These are phyloP conservation scores for Auriculariales sp. DNA, from an alignment of 768 basidiomycete species.

Conservation along the genomic window DNA sequence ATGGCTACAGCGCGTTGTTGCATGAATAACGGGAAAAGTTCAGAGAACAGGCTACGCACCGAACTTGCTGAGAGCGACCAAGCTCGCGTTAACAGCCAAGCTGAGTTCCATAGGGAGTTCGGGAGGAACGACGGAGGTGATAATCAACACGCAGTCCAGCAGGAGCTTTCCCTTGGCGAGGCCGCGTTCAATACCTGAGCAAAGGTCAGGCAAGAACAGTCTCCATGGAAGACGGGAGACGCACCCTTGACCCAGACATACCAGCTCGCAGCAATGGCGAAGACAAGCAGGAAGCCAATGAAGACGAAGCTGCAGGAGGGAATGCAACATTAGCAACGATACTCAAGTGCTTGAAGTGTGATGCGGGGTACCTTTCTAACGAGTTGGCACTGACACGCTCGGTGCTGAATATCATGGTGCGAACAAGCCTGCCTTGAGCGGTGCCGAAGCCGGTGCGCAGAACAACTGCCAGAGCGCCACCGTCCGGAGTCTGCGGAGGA, in stretches of 20 bases:
- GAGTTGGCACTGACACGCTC: constrained; percentile 97
- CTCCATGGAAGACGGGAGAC: constrained; percentile 8
- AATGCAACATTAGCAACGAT: too few relatives aligned
- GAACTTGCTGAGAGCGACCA: constrained; percentile 86
- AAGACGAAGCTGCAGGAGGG: constrained; percentile 96
- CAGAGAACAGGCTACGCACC: constrained; percentile 33
- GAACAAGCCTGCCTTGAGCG: constrained; percentile 88
- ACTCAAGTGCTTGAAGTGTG: too few relatives aligned
- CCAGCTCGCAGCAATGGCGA: constrained; percentile 94
- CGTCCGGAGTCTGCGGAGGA: constrained; percentile 63
- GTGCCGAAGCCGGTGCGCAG: constrained; percentile 96
- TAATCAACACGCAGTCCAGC: constrained; percentile 88
- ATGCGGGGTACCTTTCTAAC: too few relatives aligned
- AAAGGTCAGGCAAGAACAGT: background rate
- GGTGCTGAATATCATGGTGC: constrained; percentile 98
- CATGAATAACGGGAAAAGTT: background rate
- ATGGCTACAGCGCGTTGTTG: constrained; percentile 48
- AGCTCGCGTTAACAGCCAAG: constrained; percentile 85
- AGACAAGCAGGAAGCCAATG: constrained; percentile 94
- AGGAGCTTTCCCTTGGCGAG: constrained; percentile 91
- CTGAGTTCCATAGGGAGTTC: constrained; percentile 97
- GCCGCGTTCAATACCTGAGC: constrained; percentile 71
- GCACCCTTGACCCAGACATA: constrained; percentile 95
- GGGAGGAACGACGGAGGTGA: constrained; percentile 95
- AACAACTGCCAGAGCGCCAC: constrained; percentile 84